Percentiles rank a stretch among this genome's conserved stretches.
These are phyloP conservation scores for Neurospora pannonica DNA, from an alignment of 495 filamentous ascomycete genomes.

Conservation along the genomic window DNA sequence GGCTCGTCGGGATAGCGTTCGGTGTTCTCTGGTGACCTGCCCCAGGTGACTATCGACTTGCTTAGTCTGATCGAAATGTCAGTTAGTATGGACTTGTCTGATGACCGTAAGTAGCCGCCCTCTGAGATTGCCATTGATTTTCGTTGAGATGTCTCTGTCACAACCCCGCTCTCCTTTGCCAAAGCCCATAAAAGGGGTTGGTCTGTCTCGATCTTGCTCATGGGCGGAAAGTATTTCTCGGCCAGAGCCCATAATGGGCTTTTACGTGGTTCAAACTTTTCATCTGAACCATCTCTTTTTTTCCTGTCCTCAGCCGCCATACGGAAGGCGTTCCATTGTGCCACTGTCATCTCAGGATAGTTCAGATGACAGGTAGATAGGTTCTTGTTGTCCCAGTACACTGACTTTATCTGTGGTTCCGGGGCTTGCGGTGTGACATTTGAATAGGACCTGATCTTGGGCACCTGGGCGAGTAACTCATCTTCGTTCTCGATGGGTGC, in stretches of 20 bases:
- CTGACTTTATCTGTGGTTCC: conserved; percentile 19
- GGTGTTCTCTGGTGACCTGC: conserved; percentile 53
- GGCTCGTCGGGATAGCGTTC: conserved; percentile 52
- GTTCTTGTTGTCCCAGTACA: conserved; percentile 42
- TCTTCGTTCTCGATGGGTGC: conserved; percentile 19
- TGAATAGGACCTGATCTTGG: conserved; percentile 22
- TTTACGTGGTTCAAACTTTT: conserved; percentile 36
- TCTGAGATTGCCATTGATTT: background rate
- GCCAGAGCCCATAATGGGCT: conserved; percentile 36
- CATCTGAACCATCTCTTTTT: conserved; percentile 36
- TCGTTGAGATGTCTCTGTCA: background rate
- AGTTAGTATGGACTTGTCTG: conserved; percentile 9
- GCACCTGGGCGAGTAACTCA: conserved; percentile 28
- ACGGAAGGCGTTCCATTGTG: conserved; percentile 38
- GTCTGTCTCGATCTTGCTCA: background rate
- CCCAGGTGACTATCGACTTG: conserved; percentile 61
- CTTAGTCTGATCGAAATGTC: conserved; percentile 54
- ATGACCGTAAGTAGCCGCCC: background rate
- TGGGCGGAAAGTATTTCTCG: conserved; percentile 39
- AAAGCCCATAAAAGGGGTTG: background rate
- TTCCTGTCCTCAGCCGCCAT: conserved; percentile 28
- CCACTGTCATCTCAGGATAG: conserved; percentile 46
- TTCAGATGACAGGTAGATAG: conserved; percentile 38
- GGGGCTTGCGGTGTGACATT: conserved; percentile 36
- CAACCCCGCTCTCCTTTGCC: background rate